Evolutionary conservation across 2,329 filamentous ascomycete genomes (phyloP).

Genomic region (Thyridium curvatum): DNA sequence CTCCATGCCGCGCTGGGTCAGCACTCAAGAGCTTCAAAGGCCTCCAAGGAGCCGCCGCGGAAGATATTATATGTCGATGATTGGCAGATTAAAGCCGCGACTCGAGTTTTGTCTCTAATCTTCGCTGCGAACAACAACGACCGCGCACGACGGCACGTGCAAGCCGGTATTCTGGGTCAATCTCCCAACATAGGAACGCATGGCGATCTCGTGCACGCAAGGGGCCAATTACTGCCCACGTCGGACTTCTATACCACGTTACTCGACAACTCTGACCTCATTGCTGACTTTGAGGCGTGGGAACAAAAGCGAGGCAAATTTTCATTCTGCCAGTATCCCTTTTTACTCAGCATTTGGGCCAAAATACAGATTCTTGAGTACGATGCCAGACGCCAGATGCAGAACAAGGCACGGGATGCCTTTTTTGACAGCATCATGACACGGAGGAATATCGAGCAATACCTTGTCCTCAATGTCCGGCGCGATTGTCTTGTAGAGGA

Average conservation of each 20-base stretch:
- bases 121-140: slow-evolving; percentile 71
- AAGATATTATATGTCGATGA: slow-evolving; percentile 68
- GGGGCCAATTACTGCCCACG: slow-evolving; percentile 67
- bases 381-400: slow-evolving; percentile 85
- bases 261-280: slow-evolving; percentile 78
- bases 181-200: slow-evolving; percentile 26
- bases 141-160: slow-evolving; percentile 22
- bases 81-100: slow-evolving; percentile 82
- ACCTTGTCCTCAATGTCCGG: slow-evolving; percentile 70
- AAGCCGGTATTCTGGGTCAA: background rate
- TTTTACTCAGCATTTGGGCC: slow-evolving; percentile 84
- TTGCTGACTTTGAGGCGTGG: slow-evolving; percentile 84
- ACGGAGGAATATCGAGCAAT: slow-evolving; percentile 66
- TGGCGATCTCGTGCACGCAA: slow-evolving; percentile 34
- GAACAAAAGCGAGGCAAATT: slow-evolving; percentile 70
- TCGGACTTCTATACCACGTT: slow-evolving; percentile 85
- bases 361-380: slow-evolving; percentile 89
- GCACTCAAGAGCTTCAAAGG: slow-evolving; percentile 24
- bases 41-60: slow-evolving; percentile 44
- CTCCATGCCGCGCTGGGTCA: slow-evolving; percentile 70
- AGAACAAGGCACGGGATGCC: slow-evolving; percentile 77
- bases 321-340: slow-evolving; percentile 87
- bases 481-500: slow-evolving; percentile 85
- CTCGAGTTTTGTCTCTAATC: slow-evolving; percentile 71
- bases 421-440: slow-evolving; percentile 87